Conservation (phyloP, 306 rosid genomes). For the Cicer judaicum region DNA sequence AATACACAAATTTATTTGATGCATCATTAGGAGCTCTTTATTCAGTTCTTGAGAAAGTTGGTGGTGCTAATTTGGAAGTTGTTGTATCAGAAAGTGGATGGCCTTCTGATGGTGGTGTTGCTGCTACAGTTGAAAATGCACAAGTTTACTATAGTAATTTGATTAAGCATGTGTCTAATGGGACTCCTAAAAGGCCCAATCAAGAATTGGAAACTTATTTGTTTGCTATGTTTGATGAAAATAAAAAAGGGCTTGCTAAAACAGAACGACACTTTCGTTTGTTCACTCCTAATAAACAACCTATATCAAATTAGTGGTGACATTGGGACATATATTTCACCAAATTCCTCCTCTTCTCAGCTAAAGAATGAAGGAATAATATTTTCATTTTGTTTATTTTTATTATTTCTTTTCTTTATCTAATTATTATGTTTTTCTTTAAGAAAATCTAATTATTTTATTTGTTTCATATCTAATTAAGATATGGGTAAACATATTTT, state of each 20-base stretch:
- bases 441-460: too few relatives aligned
- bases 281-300: not conserved
- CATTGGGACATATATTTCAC: too few relatives aligned
- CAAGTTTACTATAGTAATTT: not conserved
- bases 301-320: not conserved
- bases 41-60: too few relatives aligned
- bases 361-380: not conserved
- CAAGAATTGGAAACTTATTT: not conserved
- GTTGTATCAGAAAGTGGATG: too few relatives aligned
- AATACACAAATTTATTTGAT: too few relatives aligned
- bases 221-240: conserved; percentile 17
- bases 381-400: not conserved
- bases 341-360: not conserved
- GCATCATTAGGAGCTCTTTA: too few relatives aligned
- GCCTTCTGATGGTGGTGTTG: not conserved
- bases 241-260: not conserved
- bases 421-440: too few relatives aligned
- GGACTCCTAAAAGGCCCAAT: not conserved
- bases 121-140: not conserved
- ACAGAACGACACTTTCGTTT: not conserved
- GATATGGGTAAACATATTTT: too few relatives aligned
- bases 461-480: not conserved
- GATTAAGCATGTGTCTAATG: not conserved
- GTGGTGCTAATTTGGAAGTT: too few relatives aligned
- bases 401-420: not conserved